phyloP scores from a whole-genome alignment of 1,284 basidiomycete species.

The Ganoderma leucocontextum region DNA sequence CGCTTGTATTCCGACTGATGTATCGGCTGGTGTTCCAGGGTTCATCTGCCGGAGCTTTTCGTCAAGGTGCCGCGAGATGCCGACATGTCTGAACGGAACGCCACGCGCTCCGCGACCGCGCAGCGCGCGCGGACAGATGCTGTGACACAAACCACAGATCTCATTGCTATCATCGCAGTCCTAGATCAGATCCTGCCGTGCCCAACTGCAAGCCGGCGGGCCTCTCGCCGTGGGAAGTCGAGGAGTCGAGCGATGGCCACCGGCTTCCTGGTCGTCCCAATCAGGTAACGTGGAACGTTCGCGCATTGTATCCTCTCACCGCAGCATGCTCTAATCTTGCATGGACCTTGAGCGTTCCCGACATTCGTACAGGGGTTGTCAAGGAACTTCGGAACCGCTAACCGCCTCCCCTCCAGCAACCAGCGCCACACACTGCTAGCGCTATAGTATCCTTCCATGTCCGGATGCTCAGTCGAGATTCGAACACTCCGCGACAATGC shows the following conservation, averaged over 20 bases:
- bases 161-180: conserved; percentile 3
- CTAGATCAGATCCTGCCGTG: not conserved
- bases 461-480: not conserved
- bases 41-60: not conserved
- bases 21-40: not conserved
- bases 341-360: not conserved
- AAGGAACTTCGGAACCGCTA: conserved; percentile 1
- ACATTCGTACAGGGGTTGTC: not conserved
- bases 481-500: conserved; percentile 2
- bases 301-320: not conserved
- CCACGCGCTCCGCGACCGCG: not conserved
- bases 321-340: not conserved
- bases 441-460: not conserved
- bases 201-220: not conserved
- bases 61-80: not conserved
- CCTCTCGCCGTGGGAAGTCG: not conserved
- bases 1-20: not conserved
- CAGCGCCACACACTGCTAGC: not conserved
- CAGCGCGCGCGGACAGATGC: not conserved
- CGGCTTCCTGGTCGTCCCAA: not conserved
- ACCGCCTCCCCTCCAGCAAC: not conserved
- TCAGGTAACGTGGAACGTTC: not conserved
- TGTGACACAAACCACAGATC: not conserved
- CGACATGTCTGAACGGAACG: not conserved
- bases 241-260: not conserved